Percentiles rank a stretch among this genome's conserved stretches.
These are phyloP conservation scores for Penicillium manginii DNA, from an alignment of 495 filamentous ascomycete species.

Conservation along the genomic window DNA sequence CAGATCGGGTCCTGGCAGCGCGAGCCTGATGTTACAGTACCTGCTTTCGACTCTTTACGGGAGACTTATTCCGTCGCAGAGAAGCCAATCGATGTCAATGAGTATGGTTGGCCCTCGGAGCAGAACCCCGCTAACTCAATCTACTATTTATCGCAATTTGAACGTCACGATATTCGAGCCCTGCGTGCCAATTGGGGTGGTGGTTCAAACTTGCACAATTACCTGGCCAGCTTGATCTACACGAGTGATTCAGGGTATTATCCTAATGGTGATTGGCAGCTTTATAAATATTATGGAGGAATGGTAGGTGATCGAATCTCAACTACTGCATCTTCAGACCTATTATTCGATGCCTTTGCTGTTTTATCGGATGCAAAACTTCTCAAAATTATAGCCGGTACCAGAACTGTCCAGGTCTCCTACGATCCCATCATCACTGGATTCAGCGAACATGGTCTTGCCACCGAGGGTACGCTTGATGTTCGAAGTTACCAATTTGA, in stretches of 20 bases:
- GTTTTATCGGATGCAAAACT: slow-evolving; percentile 21
- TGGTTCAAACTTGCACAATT: slow-evolving; percentile 40
- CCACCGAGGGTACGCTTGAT: slow-evolving; percentile 26
- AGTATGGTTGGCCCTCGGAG: slow-evolving; percentile 41
- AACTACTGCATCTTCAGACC: slow-evolving; percentile 32
- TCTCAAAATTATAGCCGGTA: slow-evolving; percentile 38
- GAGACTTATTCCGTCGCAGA: slow-evolving; percentile 33
- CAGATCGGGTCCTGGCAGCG: slow-evolving; percentile 24
- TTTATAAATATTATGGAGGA: slow-evolving; percentile 50
- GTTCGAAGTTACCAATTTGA: slow-evolving; percentile 38
- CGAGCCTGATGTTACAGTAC: slow-evolving; percentile 33
- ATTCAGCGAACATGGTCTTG: slow-evolving; percentile 33
- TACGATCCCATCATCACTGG: slow-evolving; percentile 37
- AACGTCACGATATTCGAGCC: slow-evolving; percentile 40
- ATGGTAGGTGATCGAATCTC: slow-evolving; percentile 43
- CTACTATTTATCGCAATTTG: slow-evolving; percentile 44
- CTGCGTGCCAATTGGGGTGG: slow-evolving; percentile 46
- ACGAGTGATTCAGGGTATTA: slow-evolving; percentile 29
- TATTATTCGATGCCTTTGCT: slow-evolving; percentile 42
- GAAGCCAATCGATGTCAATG: slow-evolving; percentile 45
- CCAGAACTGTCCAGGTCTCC: slow-evolving; percentile 30
- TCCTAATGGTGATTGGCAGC: slow-evolving; percentile 41
- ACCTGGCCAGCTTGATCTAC: slow-evolving; percentile 34
- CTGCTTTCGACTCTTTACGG: slow-evolving; percentile 23
- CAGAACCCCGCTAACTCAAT: slow-evolving; percentile 42